These are phyloP conservation scores for Aspergillus avenaceus DNA, from an alignment of 495 filamentous ascomycete species.

Conservation along the genomic window DNA sequence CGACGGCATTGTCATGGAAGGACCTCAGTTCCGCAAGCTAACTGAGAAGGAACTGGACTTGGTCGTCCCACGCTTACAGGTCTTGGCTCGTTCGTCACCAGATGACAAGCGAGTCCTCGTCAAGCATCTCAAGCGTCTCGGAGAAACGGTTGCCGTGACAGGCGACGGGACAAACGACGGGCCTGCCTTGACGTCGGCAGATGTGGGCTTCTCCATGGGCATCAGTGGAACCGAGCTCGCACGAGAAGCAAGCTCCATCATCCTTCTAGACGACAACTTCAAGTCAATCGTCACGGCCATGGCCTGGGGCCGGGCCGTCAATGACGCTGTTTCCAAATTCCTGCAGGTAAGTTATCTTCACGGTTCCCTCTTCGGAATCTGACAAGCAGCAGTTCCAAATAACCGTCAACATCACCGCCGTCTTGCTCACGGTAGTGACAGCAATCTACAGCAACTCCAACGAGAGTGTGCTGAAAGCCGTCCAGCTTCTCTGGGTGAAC, in stretches of 20 bases:
- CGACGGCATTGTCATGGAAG: conserved; percentile 74
- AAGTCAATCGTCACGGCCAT: conserved; percentile 82
- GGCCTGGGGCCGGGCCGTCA: conserved; percentile 87
- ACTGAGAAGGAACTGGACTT: conserved; percentile 64
- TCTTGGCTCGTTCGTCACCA: conserved; percentile 80
- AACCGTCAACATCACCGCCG: conserved; percentile 87
- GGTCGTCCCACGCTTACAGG: conserved; percentile 70
- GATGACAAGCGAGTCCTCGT: conserved; percentile 85
- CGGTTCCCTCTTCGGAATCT: not conserved
- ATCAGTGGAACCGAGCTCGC: conserved; percentile 87
- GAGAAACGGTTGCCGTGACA: conserved; percentile 81
- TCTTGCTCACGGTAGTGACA: conserved; percentile 76
- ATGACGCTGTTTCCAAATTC: conserved; percentile 87
- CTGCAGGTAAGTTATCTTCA: conserved; percentile 37
- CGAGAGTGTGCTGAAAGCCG: conserved; percentile 73
- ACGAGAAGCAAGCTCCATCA: conserved; percentile 90
- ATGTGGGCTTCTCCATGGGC: conserved; percentile 92
- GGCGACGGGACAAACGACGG: conserved; percentile 91
- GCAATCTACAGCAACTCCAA: conserved; percentile 65
- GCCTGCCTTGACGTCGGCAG: conserved; percentile 77
- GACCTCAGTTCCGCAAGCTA: conserved; percentile 75
- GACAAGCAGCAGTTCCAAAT: conserved; percentile 64
- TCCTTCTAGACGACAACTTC: conserved; percentile 91
- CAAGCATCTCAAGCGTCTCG: conserved; percentile 64
- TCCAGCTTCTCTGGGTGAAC: conserved; percentile 92